These are phyloP conservation scores for Podaxis sp. DNA, from an alignment of 768 basidiomycete species.

Conservation along the genomic window DNA sequence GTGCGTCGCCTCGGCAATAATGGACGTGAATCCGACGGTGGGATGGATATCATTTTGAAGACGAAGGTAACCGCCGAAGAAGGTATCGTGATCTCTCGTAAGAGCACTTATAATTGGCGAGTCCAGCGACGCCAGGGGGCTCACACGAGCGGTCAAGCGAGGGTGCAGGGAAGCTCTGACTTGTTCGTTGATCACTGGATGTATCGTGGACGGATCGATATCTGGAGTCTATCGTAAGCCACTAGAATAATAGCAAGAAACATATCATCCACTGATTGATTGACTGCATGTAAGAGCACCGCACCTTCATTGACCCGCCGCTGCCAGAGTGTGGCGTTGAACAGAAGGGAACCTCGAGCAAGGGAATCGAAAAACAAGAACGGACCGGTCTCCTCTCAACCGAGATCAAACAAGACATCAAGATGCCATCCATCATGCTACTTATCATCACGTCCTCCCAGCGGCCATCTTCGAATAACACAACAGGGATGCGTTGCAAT, in stretches of 20 bases:
- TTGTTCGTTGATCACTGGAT: background rate
- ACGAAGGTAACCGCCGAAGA: background rate
- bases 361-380: background rate
- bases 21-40: constrained; percentile 2
- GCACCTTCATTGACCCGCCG: background rate
- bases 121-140: background rate
- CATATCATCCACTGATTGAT: background rate
- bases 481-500: background rate
- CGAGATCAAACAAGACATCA: background rate
- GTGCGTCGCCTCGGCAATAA: constrained; percentile 2
- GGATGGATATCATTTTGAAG: background rate
- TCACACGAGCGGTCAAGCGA: background rate
- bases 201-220: background rate
- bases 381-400: background rate
- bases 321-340: constrained; percentile 2
- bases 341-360: background rate
- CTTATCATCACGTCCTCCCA: background rate
- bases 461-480: background rate
- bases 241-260: background rate
- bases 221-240: background rate
- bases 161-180: constrained; percentile 1
- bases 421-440: background rate
- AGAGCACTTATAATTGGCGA: background rate
- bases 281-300: background rate
- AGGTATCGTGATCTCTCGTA: background rate